These are phyloP conservation scores for Zoysia matrella DNA, from an alignment of 202 grass and related monocot genomes.

Conservation along the genomic window DNA sequence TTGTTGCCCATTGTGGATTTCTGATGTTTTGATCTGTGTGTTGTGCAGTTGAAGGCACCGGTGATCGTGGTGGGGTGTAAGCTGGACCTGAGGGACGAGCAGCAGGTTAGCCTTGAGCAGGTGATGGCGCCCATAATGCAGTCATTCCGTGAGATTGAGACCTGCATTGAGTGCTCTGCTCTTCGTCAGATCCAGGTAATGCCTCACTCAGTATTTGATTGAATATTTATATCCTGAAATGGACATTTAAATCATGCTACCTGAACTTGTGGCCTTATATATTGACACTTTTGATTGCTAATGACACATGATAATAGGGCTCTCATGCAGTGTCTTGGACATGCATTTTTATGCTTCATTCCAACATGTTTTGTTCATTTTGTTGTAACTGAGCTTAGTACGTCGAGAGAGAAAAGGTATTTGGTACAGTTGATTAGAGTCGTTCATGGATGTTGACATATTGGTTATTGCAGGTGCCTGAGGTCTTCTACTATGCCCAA, in stretches of 20 bases:
- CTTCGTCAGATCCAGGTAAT: conserved; percentile 90
- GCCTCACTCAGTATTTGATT: neutral
- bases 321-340: neutral
- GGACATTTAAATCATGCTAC: neutral
- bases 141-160: conserved; percentile 83
- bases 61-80: conserved; percentile 93
- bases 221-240: neutral
- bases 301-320: neutral
- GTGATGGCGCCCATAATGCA: conserved; percentile 97
- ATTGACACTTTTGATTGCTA: neutral
- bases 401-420: neutral
- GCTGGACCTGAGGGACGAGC: conserved; percentile 84
- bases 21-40: neutral
- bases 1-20: conserved; percentile 30
- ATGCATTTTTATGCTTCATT: neutral
- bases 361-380: neutral
- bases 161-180: conserved; percentile 93
- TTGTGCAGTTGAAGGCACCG: conserved; percentile 63
- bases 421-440: neutral
- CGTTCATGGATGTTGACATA: neutral
- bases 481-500: conserved; percentile 97
- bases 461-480: conserved; percentile 61
- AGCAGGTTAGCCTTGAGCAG: conserved; percentile 81
- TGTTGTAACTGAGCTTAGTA: neutral
- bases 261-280: conserved; percentile 6